Conservation (phyloP, 176 grass and related monocot genomes). For the Lolium multiflorum region DNA sequence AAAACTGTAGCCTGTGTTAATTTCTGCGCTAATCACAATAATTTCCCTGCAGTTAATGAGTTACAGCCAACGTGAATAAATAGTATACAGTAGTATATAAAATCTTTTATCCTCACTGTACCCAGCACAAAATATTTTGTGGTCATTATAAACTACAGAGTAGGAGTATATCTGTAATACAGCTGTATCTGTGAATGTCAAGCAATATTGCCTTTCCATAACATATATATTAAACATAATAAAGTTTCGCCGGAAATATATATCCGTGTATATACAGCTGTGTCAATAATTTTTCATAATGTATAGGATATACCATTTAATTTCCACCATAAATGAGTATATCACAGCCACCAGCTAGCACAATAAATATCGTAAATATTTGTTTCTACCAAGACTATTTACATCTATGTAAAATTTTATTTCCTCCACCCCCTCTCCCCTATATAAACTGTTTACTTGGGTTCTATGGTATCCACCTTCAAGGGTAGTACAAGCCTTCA, state of each 20-base stretch:
- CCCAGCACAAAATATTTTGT: neutral
- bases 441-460: neutral
- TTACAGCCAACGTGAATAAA: neutral
- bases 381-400: neutral
- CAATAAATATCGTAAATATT: neutral
- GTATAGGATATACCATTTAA: neutral
- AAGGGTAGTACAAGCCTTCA: neutral
- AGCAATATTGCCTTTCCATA: neutral
- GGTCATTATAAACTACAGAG: neutral
- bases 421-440: neutral
- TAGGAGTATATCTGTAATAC: neutral
- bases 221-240: neutral
- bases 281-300: neutral
- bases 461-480: neutral
- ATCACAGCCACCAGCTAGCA: neutral
- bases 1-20: neutral
- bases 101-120: neutral
- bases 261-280: neutral
- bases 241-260: neutral
- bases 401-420: neutral
- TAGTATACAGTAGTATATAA: neutral
- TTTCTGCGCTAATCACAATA: neutral
- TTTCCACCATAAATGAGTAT: neutral
- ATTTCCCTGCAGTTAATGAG: neutral
- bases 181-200: neutral